Percentiles rank a stretch among this genome's conserved stretches.
These are phyloP conservation scores for Hibiscus tridactylites DNA, from an alignment of 345 rosid genomes.

Conservation along the genomic window DNA sequence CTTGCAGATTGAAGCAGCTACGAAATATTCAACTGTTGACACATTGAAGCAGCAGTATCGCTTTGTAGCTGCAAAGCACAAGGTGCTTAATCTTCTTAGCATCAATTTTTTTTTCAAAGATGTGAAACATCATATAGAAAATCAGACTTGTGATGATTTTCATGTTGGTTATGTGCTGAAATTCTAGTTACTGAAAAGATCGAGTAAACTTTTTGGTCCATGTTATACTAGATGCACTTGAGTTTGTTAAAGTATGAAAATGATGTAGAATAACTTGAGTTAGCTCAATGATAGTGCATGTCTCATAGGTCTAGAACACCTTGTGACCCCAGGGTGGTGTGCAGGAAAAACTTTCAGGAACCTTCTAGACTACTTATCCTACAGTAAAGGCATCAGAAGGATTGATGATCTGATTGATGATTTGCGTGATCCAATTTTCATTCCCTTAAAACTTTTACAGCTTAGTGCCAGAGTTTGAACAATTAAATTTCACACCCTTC, in stretches of 20 bases:
- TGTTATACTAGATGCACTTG: neutral
- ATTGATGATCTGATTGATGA: neutral
- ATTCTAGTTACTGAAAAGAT: neutral
- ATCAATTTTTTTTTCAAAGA: neutral
- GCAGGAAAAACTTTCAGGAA: neutral
- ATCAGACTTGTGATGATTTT: neutral
- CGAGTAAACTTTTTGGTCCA: neutral
- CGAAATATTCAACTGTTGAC: conserved; percentile 90
- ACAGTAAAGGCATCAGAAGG: neutral
- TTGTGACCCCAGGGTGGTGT: neutral
- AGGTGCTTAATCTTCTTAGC: conserved; percentile 38
- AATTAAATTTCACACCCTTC: neutral
- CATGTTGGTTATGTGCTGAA: neutral
- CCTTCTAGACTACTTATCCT: neutral
- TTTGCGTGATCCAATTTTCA: neutral
- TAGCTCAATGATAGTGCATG: neutral
- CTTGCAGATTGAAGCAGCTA: conserved; percentile 79
- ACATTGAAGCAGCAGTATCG: conserved; percentile 78
- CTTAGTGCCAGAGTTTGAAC: neutral
- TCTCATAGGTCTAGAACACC: neutral
- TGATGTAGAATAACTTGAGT: neutral
- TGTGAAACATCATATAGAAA: neutral
- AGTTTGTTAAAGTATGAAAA: conserved; percentile 1
- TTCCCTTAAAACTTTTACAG: neutral
- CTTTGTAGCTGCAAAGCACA: conserved; percentile 72